These are phyloP conservation scores for Cardiospermum halicacabum DNA, from an alignment of 345 rosid genomes.

Conservation along the genomic window DNA sequence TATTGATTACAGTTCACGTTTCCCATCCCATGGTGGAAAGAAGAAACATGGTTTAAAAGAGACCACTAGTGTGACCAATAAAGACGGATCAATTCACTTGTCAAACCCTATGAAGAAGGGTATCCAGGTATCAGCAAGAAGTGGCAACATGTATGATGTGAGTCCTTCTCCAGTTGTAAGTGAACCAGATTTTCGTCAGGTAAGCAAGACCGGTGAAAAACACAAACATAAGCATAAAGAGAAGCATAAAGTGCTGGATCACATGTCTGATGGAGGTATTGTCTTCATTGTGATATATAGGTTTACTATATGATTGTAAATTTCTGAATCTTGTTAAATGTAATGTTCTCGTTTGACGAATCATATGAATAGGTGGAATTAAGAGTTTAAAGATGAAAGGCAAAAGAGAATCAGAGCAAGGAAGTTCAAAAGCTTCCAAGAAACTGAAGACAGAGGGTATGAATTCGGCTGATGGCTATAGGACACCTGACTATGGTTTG, in stretches of 20 bases:
- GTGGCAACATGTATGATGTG: slow-evolving; percentile 40
- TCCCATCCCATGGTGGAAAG: slow-evolving; percentile 33
- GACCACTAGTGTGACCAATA: slow-evolving; percentile 28
- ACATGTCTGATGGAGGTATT: slow-evolving; percentile 68
- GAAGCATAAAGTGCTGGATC: slow-evolving; percentile 47
- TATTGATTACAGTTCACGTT: slow-evolving; percentile 21
- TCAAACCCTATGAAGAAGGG: slow-evolving; percentile 51
- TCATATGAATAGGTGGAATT: slow-evolving; percentile 43
- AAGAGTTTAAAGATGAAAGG: slow-evolving; percentile 52
- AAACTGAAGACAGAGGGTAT: slow-evolving; percentile 52
- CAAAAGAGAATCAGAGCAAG: slow-evolving; percentile 52
- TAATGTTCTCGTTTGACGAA: slow-evolving; percentile 21
- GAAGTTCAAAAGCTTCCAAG: slow-evolving; percentile 47
- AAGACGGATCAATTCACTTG: slow-evolving; percentile 35
- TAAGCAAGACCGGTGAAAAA: slow-evolving; percentile 40
- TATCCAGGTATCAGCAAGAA: slow-evolving; percentile 26
- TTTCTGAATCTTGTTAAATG: slow-evolving; percentile 9
- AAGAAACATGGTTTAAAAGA: slow-evolving; percentile 54
- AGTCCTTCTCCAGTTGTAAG: slow-evolving; percentile 32
- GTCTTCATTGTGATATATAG: slow-evolving; percentile 14
- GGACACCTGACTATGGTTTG: slow-evolving; percentile 40
- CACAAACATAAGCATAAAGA: slow-evolving; percentile 51
- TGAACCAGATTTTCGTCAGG: slow-evolving; percentile 41
- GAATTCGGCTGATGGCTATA: slow-evolving; percentile 39
- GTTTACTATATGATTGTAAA: slow-evolving; percentile 11